phyloP scores from a whole-genome alignment of 2,329 filamentous ascomycete genomes.

The Emmonsia crescens region DNA sequence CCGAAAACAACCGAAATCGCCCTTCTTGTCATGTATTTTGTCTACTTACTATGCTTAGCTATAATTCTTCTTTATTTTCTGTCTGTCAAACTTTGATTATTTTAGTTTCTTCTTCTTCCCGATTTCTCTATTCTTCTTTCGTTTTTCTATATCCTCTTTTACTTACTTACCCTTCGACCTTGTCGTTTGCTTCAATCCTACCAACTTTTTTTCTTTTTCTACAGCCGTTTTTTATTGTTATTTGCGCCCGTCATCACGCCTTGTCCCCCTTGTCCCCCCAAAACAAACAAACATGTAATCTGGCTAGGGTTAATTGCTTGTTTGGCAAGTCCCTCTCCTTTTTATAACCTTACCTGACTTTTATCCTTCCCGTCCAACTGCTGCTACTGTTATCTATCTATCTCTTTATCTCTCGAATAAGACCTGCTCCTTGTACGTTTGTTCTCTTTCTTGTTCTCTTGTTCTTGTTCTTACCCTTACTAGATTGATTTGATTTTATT shows the following conservation, averaged over 20 bases:
- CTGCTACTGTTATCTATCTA: not conserved
- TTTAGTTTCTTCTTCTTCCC: slow-evolving; percentile 15
- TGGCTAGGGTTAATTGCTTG: slow-evolving; percentile 5
- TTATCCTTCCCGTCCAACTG: too few relatives aligned
- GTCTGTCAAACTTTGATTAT: slow-evolving; percentile 15
- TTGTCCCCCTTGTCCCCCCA: too few relatives aligned
- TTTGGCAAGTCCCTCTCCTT: slow-evolving; percentile 4
- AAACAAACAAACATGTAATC: too few relatives aligned
- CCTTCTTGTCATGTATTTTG: slow-evolving; percentile 32
- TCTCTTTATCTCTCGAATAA: slow-evolving; percentile 13
- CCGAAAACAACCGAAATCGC: slow-evolving; percentile 3
- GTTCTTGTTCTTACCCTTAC: slow-evolving; percentile 11
- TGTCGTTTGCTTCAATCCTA: not conserved
- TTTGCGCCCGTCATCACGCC: too few relatives aligned
- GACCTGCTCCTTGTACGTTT: not conserved
- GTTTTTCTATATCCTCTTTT: not conserved
- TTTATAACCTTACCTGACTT: too few relatives aligned
- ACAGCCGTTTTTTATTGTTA: slow-evolving; percentile 5
- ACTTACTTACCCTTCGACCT: not conserved
- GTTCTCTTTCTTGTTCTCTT: too few relatives aligned
- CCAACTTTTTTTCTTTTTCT: slow-evolving; percentile 2
- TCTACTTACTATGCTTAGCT: slow-evolving; percentile 25
- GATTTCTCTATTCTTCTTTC: slow-evolving; percentile 8
- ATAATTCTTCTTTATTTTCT: slow-evolving; percentile 16
- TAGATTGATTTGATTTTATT: slow-evolving; percentile 5